phyloP scores from a whole-genome alignment of 2,329 filamentous ascomycete genomes.

The Cladophialophora psammophila region DNA sequence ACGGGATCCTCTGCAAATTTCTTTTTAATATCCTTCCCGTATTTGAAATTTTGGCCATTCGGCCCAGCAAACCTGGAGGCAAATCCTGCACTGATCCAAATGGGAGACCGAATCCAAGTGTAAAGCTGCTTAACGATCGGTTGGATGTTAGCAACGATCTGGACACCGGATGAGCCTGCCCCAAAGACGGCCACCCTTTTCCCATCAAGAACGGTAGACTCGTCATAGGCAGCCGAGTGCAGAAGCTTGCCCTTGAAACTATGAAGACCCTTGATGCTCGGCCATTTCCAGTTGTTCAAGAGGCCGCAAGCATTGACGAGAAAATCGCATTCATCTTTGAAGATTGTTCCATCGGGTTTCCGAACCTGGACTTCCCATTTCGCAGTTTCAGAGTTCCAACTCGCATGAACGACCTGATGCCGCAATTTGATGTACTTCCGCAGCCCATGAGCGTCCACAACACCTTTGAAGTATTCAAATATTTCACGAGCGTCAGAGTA shows the following conservation, averaged over 20 bases:
- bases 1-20: neutral
- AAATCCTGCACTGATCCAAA: constrained; percentile 41
- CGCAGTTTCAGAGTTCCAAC: constrained; percentile 27
- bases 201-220: constrained; percentile 38
- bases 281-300: constrained; percentile 47
- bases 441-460: constrained; percentile 31
- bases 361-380: constrained; percentile 30
- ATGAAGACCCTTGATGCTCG: constrained; percentile 46
- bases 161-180: constrained; percentile 38
- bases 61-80: constrained; percentile 31
- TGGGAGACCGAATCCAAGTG: constrained; percentile 43
- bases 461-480: constrained; percentile 24
- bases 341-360: neutral
- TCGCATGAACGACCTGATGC: constrained; percentile 32
- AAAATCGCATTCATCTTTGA: constrained; percentile 40
- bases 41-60: constrained; percentile 27
- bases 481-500: constrained; percentile 34
- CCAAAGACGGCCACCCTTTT: constrained; percentile 41
- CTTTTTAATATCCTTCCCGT: neutral
- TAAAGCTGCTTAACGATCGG: constrained; percentile 44
- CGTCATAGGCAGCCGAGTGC: constrained; percentile 45
- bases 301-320: constrained; percentile 42
- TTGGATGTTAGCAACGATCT: constrained; percentile 48
- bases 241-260: constrained; percentile 46
- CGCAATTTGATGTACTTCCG: constrained; percentile 39